A percentile compares a stretch with the other conserved stretches of the same genome.
These are phyloP conservation scores for Saccharomycopsis oosterbeekiorum DNA, from an alignment of 805 yeast genomes.

Conservation along the genomic window DNA sequence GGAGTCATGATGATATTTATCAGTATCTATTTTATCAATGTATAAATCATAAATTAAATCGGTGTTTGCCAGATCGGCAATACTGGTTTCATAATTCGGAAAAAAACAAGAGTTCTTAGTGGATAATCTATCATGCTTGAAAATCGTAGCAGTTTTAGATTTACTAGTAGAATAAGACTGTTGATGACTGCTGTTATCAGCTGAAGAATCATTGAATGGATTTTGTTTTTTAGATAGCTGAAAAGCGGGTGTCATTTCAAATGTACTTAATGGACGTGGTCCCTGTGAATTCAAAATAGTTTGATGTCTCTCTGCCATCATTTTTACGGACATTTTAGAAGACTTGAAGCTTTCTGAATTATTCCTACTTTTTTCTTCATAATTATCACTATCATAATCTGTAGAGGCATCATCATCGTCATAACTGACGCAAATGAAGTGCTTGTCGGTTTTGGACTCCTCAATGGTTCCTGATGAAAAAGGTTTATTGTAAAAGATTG, in stretches of 20 bases:
- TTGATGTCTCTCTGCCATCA: not conserved
- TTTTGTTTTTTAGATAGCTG: not conserved
- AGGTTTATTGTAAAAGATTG: not conserved
- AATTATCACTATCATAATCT: not conserved
- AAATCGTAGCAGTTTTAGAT: not conserved
- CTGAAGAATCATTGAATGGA: not conserved
- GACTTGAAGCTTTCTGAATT: not conserved
- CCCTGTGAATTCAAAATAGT: not conserved
- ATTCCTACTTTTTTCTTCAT: not conserved
- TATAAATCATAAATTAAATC: not conserved
- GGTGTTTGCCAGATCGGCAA: not conserved
- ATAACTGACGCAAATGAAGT: not conserved
- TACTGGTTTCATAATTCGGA: not conserved
- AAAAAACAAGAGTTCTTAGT: not conserved
- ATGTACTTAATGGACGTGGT: not conserved
- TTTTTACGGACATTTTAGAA: not conserved
- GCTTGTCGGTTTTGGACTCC: not conserved
- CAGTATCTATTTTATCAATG: not conserved
- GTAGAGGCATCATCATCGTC: not conserved
- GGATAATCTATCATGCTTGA: not conserved
- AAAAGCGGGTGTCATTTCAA: not conserved
- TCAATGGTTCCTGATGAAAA: not conserved
- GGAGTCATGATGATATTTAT: not conserved
- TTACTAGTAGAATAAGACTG: not conserved
- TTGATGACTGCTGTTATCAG: not conserved